These are phyloP conservation scores for Paracoccidioides lutzii DNA, from an alignment of 2,329 filamentous ascomycete species.

Conservation along the genomic window DNA sequence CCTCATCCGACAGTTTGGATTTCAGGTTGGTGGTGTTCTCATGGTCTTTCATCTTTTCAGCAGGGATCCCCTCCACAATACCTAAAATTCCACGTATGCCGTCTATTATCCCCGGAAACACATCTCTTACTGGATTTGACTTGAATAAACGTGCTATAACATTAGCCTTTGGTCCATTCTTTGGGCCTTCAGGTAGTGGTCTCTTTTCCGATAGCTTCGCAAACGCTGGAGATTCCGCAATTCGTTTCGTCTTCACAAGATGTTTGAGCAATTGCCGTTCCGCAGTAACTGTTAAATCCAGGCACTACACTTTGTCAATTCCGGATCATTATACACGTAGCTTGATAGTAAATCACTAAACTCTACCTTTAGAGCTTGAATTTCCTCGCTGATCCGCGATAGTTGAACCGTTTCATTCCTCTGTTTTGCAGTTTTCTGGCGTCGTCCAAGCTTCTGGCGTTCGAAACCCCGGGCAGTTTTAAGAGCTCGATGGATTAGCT, in stretches of 20 bases:
- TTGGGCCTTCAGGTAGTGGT: conserved; percentile 24
- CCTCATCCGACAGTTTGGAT: not conserved
- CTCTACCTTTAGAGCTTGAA: conserved; percentile 43
- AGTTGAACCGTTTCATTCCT: conserved; percentile 30
- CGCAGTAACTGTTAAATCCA: conserved; percentile 40
- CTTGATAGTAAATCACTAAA: not conserved
- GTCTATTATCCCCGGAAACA: conserved; percentile 35
- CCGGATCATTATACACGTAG: not conserved
- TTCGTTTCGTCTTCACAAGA: conserved; percentile 44
- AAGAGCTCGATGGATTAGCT: conserved; percentile 39
- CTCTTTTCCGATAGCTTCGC: conserved; percentile 27
- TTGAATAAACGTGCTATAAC: conserved; percentile 48
- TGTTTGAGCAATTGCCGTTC: conserved; percentile 45
- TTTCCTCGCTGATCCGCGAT: conserved; percentile 41
- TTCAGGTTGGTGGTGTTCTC: conserved; percentile 5
- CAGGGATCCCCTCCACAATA: conserved; percentile 16
- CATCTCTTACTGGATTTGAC: conserved; percentile 45
- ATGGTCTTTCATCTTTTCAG: conserved; percentile 4
- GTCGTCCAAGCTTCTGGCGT: conserved; percentile 48
- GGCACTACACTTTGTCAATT: conserved; percentile 22
- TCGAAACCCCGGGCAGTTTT: conserved; percentile 50
- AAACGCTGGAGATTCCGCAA: conserved; percentile 40
- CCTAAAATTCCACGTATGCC: conserved; percentile 29
- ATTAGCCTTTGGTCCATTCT: conserved; percentile 39
- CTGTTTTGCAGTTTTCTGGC: conserved; percentile 41